phyloP scores from a whole-genome alignment of 306 rosid genomes.

The Fragaria ananassa region DNA sequence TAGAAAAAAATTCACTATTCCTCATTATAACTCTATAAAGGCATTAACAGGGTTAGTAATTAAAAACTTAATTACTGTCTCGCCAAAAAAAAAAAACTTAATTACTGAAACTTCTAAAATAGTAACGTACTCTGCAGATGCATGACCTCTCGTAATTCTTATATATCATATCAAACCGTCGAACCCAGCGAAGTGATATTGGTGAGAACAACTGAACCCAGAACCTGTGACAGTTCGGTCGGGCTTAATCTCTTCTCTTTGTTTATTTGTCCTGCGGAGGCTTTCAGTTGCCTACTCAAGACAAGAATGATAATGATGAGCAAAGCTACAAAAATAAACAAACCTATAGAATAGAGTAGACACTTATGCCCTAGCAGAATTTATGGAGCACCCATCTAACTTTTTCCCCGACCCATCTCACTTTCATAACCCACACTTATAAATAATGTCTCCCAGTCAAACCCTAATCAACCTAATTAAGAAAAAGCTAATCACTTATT shows the following conservation, averaged over 20 bases:
- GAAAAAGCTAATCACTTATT: neutral
- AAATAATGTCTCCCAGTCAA: neutral
- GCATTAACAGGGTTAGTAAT: too few relatives aligned
- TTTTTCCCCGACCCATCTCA: neutral
- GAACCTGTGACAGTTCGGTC: constrained; percentile 6
- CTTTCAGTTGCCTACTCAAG: neutral
- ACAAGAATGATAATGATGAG: neutral
- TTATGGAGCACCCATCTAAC: neutral
- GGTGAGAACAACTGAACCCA: neutral
- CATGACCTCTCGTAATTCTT: too few relatives aligned
- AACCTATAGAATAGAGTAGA: neutral
- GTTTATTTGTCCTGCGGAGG: neutral
- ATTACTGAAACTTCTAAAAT: too few relatives aligned
- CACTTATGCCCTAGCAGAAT: neutral
- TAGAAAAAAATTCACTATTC: too few relatives aligned
- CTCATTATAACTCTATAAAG: too few relatives aligned
- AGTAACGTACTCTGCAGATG: too few relatives aligned
- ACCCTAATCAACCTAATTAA: neutral
- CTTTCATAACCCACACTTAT: neutral
- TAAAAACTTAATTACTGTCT: too few relatives aligned
- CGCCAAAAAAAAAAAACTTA: too few relatives aligned
- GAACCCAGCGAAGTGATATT: too few relatives aligned
- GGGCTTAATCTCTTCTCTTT: neutral
- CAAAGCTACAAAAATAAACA: neutral
- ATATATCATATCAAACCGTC: too few relatives aligned